phyloP scores from a whole-genome alignment of 1,139 yeast genomes.

The Tardiomyces digboiensis region DNA sequence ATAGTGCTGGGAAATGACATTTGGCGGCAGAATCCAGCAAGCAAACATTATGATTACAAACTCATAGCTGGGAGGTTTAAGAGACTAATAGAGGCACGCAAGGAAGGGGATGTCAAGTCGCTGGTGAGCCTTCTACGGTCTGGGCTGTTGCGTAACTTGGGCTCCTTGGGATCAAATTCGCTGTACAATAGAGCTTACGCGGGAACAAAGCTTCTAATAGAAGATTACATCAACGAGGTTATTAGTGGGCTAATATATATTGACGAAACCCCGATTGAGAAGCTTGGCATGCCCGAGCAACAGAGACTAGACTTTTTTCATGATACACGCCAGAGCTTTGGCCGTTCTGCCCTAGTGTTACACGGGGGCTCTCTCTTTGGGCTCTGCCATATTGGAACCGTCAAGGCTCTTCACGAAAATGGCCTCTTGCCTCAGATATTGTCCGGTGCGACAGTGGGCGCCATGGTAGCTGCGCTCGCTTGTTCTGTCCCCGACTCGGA shows the following conservation, averaged over 20 bases:
- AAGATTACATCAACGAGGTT: constrained; percentile 76
- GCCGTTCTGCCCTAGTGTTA: constrained; percentile 78
- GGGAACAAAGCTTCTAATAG: constrained; percentile 84
- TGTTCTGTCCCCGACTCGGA: constrained; percentile 59
- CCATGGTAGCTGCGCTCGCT: constrained; percentile 80
- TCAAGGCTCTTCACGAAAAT: constrained; percentile 64
- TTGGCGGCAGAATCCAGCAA: constrained; percentile 75
- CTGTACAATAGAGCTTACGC: constrained; percentile 73
- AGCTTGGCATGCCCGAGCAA: constrained; percentile 3
- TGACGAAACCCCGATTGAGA: constrained; percentile 14
- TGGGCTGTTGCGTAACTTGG: constrained; percentile 81
- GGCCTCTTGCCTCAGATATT: constrained; percentile 75
- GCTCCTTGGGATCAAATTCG: constrained; percentile 76
- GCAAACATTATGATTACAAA: constrained; percentile 75
- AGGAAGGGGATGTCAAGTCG: constrained; percentile 43
- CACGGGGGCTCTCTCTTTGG: constrained; percentile 97
- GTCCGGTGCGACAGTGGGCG: constrained; percentile 94
- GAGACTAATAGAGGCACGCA: constrained; percentile 52
- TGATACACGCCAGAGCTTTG: constrained; percentile 83
- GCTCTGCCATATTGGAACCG: constrained; percentile 86
- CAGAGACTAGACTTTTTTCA: constrained; percentile 68
- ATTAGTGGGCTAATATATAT: constrained; percentile 54
- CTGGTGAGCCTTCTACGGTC: constrained; percentile 69
- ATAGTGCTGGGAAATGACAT: constrained; percentile 27
- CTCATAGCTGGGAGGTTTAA: constrained; percentile 69